Evolutionary conservation across 306 rosid genomes (phyloP).

Genomic region (Fagus sylvatica): DNA sequence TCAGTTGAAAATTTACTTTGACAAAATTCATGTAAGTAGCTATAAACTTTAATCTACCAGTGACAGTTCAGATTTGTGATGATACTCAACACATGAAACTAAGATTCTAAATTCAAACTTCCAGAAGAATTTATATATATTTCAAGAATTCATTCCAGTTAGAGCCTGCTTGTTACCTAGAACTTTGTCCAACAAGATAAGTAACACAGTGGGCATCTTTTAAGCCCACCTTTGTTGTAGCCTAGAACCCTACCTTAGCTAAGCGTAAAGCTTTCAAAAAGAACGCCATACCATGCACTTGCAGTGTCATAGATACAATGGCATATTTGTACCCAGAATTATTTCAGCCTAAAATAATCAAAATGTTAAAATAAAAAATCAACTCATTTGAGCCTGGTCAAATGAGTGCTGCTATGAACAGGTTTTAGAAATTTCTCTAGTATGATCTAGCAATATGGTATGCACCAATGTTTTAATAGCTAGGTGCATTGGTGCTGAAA

Average conservation of each 20-base stretch:
- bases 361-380: not conserved
- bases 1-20: slow-evolving; percentile 10
- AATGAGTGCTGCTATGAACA: not conserved
- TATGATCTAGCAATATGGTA: not conserved
- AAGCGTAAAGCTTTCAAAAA: not conserved
- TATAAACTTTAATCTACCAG: not conserved
- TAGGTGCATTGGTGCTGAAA: not conserved
- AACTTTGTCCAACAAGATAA: slow-evolving; percentile 1
- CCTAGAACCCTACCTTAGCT: not conserved
- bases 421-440: not conserved
- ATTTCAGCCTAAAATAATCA: not conserved
- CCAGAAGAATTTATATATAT: not conserved
- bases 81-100: not conserved
- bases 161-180: not conserved
- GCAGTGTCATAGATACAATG: not conserved
- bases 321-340: not conserved
- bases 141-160: not conserved
- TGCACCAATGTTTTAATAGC: not conserved
- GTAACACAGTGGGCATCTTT: not conserved
- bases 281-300: not conserved
- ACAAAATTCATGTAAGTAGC: not conserved
- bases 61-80: not conserved
- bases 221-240: not conserved
- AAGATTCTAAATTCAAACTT: not conserved
- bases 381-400: not conserved